Conservation (phyloP, 176 grass and related monocot species). For the Oryza brachyantha region DNA sequence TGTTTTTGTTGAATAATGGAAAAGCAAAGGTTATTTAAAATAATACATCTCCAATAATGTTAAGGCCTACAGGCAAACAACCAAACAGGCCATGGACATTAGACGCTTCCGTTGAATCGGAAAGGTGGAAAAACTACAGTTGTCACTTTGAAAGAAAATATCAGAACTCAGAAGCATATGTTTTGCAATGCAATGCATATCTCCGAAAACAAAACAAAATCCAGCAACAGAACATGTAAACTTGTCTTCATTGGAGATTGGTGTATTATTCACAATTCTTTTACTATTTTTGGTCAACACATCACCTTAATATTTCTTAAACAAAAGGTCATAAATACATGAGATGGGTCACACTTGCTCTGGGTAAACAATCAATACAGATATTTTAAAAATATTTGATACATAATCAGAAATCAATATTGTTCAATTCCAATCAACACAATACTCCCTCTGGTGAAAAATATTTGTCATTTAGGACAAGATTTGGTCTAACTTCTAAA, state of each 20-base stretch:
- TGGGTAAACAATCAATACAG: background rate
- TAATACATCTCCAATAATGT: background rate
- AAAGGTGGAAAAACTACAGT: background rate
- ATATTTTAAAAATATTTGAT: background rate
- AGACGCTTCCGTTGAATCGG: background rate
- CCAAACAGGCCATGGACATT: no score
- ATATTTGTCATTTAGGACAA: no score
- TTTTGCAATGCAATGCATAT: background rate
- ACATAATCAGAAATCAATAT: background rate
- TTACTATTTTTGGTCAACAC: background rate
- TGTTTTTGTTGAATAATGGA: background rate
- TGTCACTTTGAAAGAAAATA: background rate
- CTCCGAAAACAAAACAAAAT: background rate
- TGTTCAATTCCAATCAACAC: background rate
- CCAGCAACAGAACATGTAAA: background rate
- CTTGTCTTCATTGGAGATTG: background rate
- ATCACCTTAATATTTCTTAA: background rate
- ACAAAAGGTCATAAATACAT: constrained; percentile 8
- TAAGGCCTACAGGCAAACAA: background rate
- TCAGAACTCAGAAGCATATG: constrained; percentile 2
- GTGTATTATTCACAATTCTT: background rate
- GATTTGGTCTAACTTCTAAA: no score
- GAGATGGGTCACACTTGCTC: background rate
- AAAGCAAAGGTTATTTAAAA: background rate
- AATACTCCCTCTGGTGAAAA: no score